A percentile compares a stretch with the other conserved stretches of the same genome.
Conservation (phyloP, 176 grass and related monocot genomes). For the Leersia perrieri region DNA sequence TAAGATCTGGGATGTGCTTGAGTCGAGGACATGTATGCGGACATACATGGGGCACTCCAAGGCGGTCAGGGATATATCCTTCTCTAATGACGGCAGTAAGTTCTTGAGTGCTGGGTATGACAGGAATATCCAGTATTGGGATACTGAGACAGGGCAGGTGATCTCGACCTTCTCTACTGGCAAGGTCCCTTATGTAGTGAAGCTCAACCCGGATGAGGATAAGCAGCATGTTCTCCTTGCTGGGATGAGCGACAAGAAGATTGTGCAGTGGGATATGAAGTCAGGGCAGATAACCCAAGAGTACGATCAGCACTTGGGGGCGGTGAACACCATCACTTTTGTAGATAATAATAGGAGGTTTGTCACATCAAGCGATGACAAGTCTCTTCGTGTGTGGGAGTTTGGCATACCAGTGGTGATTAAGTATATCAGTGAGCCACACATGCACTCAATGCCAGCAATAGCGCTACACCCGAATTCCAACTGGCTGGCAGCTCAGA, state of each 20-base stretch:
- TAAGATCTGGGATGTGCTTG: constrained; percentile 96
- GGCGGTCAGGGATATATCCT: constrained; percentile 89
- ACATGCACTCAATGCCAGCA: constrained; percentile 99
- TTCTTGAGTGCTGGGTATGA: constrained; percentile 98
- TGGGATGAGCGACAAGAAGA: constrained; percentile 99
- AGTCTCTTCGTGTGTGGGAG: constrained; percentile 94
- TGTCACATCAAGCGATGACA: constrained; percentile 96
- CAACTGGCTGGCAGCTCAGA: constrained; percentile 96
- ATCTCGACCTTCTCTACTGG: constrained; percentile 98
- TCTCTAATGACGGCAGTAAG: constrained; percentile 88
- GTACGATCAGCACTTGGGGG: constrained; percentile 93
- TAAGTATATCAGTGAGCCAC: constrained; percentile 97
- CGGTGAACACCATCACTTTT: constrained; percentile 97
- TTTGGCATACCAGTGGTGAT: constrained; percentile 98
- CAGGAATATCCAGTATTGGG: constrained; percentile 97
- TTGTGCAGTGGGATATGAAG: constrained; percentile 98
- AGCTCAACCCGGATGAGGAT: constrained; percentile 96
- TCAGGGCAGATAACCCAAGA: constrained; percentile 95
- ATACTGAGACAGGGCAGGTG: constrained; percentile 94
- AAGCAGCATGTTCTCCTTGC: constrained; percentile 97
- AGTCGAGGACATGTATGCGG: constrained; percentile 80
- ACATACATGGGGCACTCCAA: constrained; percentile 99
- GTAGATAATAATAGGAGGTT: constrained; percentile 98
- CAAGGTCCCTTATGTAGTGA: constrained; percentile 91
- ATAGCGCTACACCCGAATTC: constrained; percentile 86